Evolutionary conservation across 2,329 filamentous ascomycete genomes (phyloP), one percentile per base, ranked within the genome.

Genomic region (Trematosphaeria pertusa): DNA sequence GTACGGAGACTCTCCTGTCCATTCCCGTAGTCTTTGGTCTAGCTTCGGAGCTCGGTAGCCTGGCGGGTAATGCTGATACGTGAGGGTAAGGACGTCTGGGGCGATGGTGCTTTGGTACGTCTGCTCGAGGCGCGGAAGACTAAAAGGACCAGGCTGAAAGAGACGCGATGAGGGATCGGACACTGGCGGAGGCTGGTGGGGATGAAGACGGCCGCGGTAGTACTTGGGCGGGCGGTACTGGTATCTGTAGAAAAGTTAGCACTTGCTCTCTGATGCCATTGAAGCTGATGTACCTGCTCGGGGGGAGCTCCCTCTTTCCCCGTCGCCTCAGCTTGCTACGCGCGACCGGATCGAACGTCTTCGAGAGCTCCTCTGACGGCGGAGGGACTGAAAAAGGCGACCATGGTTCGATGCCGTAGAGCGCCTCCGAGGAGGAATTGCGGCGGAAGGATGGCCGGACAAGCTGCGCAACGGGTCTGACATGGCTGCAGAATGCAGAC

Each of bases 141-240:
- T 88, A 80, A 97, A 99, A 2, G 94, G 94, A 0, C 94, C 94
- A 0, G 94, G 92, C 19, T 89, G 80, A 72, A 94, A 99, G 67
- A 91, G 81, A 68, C 94, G 88, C 48, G 94, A 96, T 20, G 87
- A 83, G 1, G 92, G 92, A 64, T 97, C 89, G 53, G 92, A 94
- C 40, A 86, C 83, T 30, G 86, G 82, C n/a, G 91, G 93, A 48
- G 91, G 89, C 76, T 96, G 91, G 65, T 97, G 86, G 39, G 94
- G 94, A 71, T 97, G 92, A 18, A 97, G 81, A 55, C 92, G 92
- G 46, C 94, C 94, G 65, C 93, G 89, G 73, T 96, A 87, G 81
- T 92, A 99, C 77, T 93, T 94, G 54, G 94, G 94, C 39, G 93
- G 87, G 56, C 92, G 91, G 74, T 88, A 97, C 75, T 96, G 89